Percentiles rank a stretch among this genome's conserved stretches.
Conservation (phyloP, 257 asterid species). For the Salvia splendens region DNA sequence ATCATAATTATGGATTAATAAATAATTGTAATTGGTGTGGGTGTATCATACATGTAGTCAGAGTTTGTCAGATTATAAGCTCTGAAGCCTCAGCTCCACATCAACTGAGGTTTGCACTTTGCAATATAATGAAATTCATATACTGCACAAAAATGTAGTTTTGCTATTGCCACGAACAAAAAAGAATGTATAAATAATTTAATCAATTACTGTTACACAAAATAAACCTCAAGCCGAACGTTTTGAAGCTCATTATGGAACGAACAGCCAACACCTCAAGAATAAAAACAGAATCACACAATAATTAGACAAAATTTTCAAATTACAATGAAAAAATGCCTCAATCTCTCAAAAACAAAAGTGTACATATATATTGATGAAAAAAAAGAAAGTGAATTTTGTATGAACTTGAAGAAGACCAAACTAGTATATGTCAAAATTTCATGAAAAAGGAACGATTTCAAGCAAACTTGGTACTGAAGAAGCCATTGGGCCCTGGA, state of each 20-base stretch:
- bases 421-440: slow-evolving; percentile 38
- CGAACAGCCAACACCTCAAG: background rate
- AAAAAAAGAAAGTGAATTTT: slow-evolving; percentile 17
- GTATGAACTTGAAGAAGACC: slow-evolving; percentile 24
- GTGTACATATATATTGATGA: background rate
- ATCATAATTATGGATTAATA: too few relatives aligned
- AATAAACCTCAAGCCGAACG: too few relatives aligned
- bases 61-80: too few relatives aligned
- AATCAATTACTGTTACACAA: too few relatives aligned
- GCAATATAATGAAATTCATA: too few relatives aligned
- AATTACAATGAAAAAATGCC: slow-evolving; percentile 37
- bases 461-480: slow-evolving; percentile 53
- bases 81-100: too few relatives aligned
- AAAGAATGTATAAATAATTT: too few relatives aligned
- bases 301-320: slow-evolving; percentile 25
- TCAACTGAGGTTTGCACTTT: too few relatives aligned
- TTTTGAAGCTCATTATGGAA: background rate
- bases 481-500: slow-evolving; percentile 52
- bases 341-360: slow-evolving; percentile 14
- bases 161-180: too few relatives aligned
- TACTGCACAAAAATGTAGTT: too few relatives aligned
- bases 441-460: slow-evolving; percentile 29
- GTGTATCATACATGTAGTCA: too few relatives aligned
- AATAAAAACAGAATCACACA: slow-evolving; percentile 29
- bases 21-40: too few relatives aligned